Percentiles rank a stretch among this genome's conserved stretches.
Conservation (phyloP, 257 asterid genomes). For the Scutellaria galericulata region DNA sequence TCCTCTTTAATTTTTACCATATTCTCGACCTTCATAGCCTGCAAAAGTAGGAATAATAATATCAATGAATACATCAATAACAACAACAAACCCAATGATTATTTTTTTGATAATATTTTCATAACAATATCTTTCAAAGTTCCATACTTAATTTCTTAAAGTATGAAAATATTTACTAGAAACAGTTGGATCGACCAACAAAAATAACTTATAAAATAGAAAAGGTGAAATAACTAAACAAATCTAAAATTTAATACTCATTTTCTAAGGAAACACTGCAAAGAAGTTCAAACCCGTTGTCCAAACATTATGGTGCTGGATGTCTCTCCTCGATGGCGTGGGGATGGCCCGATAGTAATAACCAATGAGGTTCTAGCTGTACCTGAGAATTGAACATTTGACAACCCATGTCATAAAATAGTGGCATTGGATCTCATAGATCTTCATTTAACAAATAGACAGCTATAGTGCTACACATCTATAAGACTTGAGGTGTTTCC, state of each 20-base stretch:
- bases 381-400: conserved; percentile 52
- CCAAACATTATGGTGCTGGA: conserved; percentile 89
- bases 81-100: conserved; percentile 3
- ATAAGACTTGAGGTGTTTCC: conserved; percentile 12
- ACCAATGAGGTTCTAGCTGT: conserved; percentile 89
- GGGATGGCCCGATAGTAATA: conserved; percentile 86
- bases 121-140: conserved; percentile 1
- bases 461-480: too few species aligned
- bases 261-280: conserved; percentile 21
- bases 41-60: conserved; percentile 28
- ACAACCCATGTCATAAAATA: conserved; percentile 18
- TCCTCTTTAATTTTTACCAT: conserved; percentile 85
- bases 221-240: neutral
- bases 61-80: conserved; percentile 10
- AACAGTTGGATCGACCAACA: conserved; percentile 29
- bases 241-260: conserved; percentile 6
- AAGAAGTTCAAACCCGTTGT: conserved; percentile 62
- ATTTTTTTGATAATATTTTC: conserved; percentile 1
- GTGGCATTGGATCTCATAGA: conserved; percentile 5
- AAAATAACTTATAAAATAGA: neutral
- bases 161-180: neutral
- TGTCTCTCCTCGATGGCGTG: conserved; percentile 90
- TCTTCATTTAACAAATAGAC: neutral
- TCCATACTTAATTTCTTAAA: conserved; percentile 13
- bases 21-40: conserved; percentile 97